A percentile compares a stretch with the other conserved stretches of the same genome.
These are phyloP conservation scores for Neurospora crassa DNA, from an alignment of 2,329 filamentous ascomycete species.

Conservation along the genomic window DNA sequence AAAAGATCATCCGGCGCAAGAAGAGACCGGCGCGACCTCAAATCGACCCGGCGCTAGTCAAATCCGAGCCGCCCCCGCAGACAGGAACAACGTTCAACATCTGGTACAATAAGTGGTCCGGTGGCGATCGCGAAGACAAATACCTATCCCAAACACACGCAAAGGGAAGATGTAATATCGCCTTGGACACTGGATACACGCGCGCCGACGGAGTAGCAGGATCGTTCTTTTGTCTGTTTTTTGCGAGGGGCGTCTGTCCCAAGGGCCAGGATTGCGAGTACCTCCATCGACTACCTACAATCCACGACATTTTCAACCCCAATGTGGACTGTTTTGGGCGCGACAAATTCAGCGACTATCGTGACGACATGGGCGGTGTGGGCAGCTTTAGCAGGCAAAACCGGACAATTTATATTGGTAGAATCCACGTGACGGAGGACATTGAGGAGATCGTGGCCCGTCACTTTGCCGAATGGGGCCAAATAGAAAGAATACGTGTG, in stretches of 20 bases:
- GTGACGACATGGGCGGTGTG: constrained; percentile 96
- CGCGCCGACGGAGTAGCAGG: constrained; percentile 67
- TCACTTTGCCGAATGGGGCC: constrained; percentile 95
- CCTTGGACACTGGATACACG: constrained; percentile 69
- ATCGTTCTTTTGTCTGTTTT: constrained; percentile 87
- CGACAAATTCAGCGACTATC: constrained; percentile 86
- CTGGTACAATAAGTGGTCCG: constrained; percentile 98
- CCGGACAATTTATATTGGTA: constrained; percentile 82
- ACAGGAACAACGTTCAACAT: constrained; percentile 96
- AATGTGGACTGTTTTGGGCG: constrained; percentile 94
- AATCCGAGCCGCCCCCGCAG: constrained; percentile 77
- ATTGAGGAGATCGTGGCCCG: constrained; percentile 93
- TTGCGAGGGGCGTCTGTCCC: constrained; percentile 70
- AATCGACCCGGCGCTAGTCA: constrained; percentile 75
- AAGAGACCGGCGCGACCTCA: constrained; percentile 82
- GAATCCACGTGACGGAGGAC: constrained; percentile 92
- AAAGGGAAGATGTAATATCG: constrained; percentile 77
- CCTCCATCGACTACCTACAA: constrained; percentile 75
- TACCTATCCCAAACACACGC: constrained; percentile 76
- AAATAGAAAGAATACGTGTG: constrained; percentile 79
- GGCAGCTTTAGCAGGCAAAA: constrained; percentile 92
- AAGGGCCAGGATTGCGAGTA: constrained; percentile 92
- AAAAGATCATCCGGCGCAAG: constrained; percentile 89
- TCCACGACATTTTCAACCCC: constrained; percentile 84
- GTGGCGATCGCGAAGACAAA: constrained; percentile 88